Conservation (phyloP, 2,329 filamentous ascomycete genomes). For the Claviceps lovelessii region DNA sequence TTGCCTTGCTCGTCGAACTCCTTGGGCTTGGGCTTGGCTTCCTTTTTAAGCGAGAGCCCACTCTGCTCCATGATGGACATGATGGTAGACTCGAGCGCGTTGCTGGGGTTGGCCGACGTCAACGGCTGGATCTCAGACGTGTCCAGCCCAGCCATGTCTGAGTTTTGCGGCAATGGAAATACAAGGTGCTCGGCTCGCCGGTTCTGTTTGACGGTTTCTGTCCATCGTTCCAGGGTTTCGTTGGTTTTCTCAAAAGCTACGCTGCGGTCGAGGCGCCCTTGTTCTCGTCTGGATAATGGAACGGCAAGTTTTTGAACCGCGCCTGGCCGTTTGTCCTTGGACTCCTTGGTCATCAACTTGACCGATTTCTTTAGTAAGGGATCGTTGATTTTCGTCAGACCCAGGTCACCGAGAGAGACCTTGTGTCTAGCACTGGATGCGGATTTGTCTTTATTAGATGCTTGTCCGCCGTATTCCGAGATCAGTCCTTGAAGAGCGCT, state of each 20-base stretch:
- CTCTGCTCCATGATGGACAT: slow-evolving; percentile 82
- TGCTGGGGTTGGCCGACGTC: slow-evolving; percentile 49
- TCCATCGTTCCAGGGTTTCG: slow-evolving; percentile 80
- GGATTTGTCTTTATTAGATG: slow-evolving; percentile 33
- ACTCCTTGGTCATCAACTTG: slow-evolving; percentile 56
- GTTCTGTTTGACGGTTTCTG: slow-evolving; percentile 88
- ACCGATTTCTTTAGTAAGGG: slow-evolving; percentile 63
- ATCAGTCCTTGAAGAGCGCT: slow-evolving; percentile 56
- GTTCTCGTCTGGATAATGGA: slow-evolving; percentile 71
- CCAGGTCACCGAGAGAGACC: slow-evolving; percentile 61
- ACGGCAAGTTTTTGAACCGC: slow-evolving; percentile 58
- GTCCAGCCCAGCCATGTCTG: slow-evolving; percentile 43
- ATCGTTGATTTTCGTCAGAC: slow-evolving; percentile 56
- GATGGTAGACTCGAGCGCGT: slow-evolving; percentile 74
- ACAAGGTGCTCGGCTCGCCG: slow-evolving; percentile 77
- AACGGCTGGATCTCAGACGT: slow-evolving; percentile 52
- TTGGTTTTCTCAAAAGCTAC: slow-evolving; percentile 85
- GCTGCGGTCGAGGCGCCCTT: slow-evolving; percentile 67
- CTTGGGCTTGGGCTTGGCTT: slow-evolving; percentile 37
- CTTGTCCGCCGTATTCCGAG: slow-evolving; percentile 51
- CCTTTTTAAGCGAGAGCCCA: slow-evolving; percentile 46
- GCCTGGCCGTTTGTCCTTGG: slow-evolving; percentile 33
- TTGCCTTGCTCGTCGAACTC: slow-evolving; percentile 58
- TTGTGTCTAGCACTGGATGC: slow-evolving; percentile 43
- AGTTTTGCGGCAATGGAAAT: slow-evolving; percentile 70